Base-by-base conservation (phyloP, 176 grass and related monocot species). In the Musa troglodytarum region DNA sequence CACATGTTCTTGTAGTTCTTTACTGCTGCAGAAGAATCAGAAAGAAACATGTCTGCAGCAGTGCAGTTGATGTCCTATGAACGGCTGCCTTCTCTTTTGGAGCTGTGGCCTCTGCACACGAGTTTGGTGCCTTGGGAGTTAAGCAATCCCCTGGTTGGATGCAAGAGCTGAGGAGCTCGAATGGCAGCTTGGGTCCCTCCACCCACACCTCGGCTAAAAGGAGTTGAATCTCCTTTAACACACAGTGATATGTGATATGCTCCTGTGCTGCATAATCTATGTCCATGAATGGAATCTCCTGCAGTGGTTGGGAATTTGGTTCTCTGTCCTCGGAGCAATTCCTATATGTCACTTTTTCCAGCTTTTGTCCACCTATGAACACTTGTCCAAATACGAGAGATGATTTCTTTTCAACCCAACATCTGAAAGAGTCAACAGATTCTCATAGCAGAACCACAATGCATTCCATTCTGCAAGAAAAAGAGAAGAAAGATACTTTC, bases 221-320 rank as follows among this genome's bases (percentile, higher is more conserved):
- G 10, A 64, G 62, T 21, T 64, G 58, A 43, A 43, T 43, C 34
- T 43, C 34, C 34, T 43, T 43, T 43, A 43, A 43, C 34, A 43
- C 34, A 43, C 34, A 43, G 34, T 43, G 34, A 43, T 6, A 6
- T 17, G 25, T 68, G 65, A 68, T 68, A 68, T 34, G 65, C 25
- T 68, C 25, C 58, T 62, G 20, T 12, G 22, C 11, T 12, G 22
- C 11, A 43, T 34, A 49, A 68, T 17, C 65, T 50, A 19, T 49
- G 68, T 11, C 16, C 15, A 24, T 8, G 5, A 15, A 67, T 50
- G 16, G 68, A 70, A 70, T 51, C 29, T n/a, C 25, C 25, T 65
- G 63, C 10, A 65, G 63, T 65, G 63, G 65, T 34, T 68, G 23
- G n/a, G 65, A 26, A 34, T 68, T 66, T 43, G 65, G 65, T 68